phyloP scores from a whole-genome alignment of 768 basidiomycete genomes.

The Lyophyllum shimeji region DNA sequence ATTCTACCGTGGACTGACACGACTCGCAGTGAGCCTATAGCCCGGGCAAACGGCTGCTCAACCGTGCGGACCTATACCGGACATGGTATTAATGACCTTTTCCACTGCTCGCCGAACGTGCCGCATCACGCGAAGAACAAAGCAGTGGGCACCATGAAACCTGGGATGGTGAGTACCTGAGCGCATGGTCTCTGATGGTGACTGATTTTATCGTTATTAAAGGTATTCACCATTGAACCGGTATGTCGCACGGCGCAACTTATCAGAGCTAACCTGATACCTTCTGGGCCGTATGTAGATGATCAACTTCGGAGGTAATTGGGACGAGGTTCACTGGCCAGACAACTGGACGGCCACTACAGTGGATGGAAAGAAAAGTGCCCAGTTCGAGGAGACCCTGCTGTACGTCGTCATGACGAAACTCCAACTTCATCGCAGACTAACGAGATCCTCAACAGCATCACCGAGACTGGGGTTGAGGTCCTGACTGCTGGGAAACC shows the following conservation, averaged over 20 bases:
- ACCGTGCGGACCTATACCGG: conserved; percentile 91
- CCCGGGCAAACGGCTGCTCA: conserved; percentile 81
- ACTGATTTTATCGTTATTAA: conserved; percentile 1
- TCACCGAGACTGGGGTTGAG: conserved; percentile 91
- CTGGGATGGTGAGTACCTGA: conserved; percentile 75
- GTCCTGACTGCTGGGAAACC: conserved; percentile 61
- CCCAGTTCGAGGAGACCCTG: conserved; percentile 97
- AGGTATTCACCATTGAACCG: conserved; percentile 80
- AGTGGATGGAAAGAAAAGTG: conserved; percentile 83
- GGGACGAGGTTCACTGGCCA: conserved; percentile 83
- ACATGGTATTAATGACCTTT: conserved; percentile 85
- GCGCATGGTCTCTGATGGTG: neutral
- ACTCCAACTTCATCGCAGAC: neutral
- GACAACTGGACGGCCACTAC: conserved; percentile 98
- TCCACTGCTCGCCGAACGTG: conserved; percentile 84
- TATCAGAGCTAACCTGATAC: neutral
- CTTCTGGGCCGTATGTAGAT: conserved; percentile 56
- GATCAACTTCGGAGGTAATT: conserved; percentile 84
- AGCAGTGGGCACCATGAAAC: conserved; percentile 89
- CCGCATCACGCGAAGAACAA: conserved; percentile 96
- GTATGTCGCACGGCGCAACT: conserved; percentile 36
- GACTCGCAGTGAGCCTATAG: conserved; percentile 72
- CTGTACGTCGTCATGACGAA: conserved; percentile 56
- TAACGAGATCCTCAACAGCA: conserved; percentile 41
- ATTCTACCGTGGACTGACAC: conserved; percentile 3